Conservation (phyloP, 176 grass and related monocot genomes). For the Aegilops speltoides region DNA sequence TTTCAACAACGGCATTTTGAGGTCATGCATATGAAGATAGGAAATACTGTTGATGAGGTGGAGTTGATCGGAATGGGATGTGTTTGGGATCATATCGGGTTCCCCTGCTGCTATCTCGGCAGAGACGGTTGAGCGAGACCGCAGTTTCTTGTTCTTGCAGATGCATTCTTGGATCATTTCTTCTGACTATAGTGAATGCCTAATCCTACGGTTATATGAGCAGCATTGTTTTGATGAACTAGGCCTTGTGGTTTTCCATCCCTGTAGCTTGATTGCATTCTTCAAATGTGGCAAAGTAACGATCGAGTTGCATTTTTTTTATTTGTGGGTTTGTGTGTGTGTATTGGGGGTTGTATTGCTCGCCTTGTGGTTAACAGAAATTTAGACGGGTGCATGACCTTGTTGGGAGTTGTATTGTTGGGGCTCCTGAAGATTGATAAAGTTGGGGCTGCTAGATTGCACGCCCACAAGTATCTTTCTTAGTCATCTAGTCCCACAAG, state of each 20-base stretch:
- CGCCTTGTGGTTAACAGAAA: not conserved
- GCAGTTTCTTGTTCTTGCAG: conserved; percentile 1
- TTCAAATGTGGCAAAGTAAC: not conserved
- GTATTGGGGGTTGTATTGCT: not conserved
- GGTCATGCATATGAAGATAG: conserved; percentile 29
- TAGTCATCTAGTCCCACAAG: no score
- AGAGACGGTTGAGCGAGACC: conserved; percentile 23
- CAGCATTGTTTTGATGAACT: conserved; percentile 22
- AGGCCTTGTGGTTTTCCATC: not conserved
- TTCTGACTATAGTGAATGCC: conserved; percentile 23
- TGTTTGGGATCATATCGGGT: not conserved
- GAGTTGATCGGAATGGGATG: conserved; percentile 22
- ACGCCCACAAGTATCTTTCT: no score
- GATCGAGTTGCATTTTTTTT: not conserved
- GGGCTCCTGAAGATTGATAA: no score
- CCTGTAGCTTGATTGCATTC: not conserved
- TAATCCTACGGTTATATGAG: conserved; percentile 34
- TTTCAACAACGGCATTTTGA: no score
- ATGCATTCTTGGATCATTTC: conserved; percentile 40
- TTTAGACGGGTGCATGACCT: no score
- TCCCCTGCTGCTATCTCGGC: conserved; percentile 38
- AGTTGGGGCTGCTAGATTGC: no score
- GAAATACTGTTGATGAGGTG: conserved; percentile 22
- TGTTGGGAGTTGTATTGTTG: no score
- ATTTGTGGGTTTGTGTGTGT: not conserved